Evolutionary conservation across 306 rosid species (phyloP).

Genomic region (Lathyrus oleraceus): DNA sequence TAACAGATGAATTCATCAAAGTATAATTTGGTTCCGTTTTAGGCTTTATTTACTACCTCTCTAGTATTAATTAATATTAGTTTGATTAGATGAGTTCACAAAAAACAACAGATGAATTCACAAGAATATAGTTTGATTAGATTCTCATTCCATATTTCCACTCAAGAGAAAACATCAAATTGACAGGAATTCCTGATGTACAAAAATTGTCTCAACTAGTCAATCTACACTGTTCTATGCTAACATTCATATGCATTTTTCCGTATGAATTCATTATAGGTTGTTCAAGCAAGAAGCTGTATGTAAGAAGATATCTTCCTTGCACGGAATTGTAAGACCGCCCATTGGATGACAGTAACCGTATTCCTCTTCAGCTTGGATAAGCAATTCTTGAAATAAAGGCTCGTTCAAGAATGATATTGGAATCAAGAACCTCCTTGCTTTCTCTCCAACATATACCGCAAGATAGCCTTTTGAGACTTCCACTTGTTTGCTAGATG

Average conservation of each 20-base stretch:
- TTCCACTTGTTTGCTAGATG: constrained; percentile 27
- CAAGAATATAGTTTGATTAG: neutral
- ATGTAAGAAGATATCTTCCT: constrained; percentile 43
- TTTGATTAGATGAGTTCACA: no score
- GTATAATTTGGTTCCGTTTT: no score
- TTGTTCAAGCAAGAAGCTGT: constrained; percentile 34
- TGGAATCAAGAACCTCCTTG: no score
- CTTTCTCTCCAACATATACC: constrained; percentile 49
- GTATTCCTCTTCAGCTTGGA: no score
- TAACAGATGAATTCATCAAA: no score
- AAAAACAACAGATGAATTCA: neutral
- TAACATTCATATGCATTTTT: neutral
- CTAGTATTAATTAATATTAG: no score
- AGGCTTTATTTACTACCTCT: no score
- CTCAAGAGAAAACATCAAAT: neutral
- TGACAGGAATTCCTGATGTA: neutral
- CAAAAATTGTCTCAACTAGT: constrained; percentile 24
- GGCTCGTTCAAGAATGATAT: no score
- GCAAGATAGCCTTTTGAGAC: constrained; percentile 56
- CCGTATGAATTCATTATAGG: neutral
- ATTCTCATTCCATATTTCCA: constrained; percentile 15
- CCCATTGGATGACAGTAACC: constrained; percentile 13
- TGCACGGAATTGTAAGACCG: constrained; percentile 53
- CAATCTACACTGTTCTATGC: neutral
- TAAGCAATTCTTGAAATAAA: no score